phyloP scores from a whole-genome alignment of 164 flowering plant species.

The Annona squamosa region DNA sequence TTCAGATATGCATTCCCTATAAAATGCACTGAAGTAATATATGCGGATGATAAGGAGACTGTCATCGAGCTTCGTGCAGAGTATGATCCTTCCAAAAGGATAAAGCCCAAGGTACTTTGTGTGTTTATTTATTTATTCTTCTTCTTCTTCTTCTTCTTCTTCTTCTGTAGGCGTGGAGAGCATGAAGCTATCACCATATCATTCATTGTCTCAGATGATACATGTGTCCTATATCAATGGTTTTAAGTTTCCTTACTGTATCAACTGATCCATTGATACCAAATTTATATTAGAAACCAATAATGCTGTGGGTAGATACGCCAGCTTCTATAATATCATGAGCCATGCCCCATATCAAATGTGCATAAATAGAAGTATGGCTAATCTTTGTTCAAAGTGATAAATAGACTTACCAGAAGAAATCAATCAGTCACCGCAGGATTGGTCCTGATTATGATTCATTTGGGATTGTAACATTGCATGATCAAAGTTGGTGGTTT shows the following conservation, averaged over 20 bases:
- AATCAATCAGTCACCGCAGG: neutral
- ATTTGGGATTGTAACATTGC: neutral
- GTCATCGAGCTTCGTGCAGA: conserved; percentile 75
- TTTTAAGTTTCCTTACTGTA: no score
- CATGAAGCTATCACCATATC: no score
- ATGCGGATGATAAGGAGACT: conserved; percentile 70
- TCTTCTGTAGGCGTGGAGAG: no score
- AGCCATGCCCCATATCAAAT: neutral
- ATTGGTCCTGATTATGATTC: neutral
- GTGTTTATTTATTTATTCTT: no score
- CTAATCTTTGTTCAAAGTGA: neutral
- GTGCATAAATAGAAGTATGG: neutral
- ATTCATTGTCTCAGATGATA: no score
- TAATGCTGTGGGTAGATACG: no score
- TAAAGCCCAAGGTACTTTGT: conserved; percentile 75
- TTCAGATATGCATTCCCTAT: conserved; percentile 93
- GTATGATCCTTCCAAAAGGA: conserved; percentile 72
- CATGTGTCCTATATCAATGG: no score
- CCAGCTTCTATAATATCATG: no score
- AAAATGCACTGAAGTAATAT: conserved; percentile 78
- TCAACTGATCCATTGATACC: no score
- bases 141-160: no score
- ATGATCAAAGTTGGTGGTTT: neutral
- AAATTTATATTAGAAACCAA: no score
- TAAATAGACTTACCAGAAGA: neutral